Evolutionary conservation across 345 rosid species (phyloP).

Genomic region (Passiflora organensis): DNA sequence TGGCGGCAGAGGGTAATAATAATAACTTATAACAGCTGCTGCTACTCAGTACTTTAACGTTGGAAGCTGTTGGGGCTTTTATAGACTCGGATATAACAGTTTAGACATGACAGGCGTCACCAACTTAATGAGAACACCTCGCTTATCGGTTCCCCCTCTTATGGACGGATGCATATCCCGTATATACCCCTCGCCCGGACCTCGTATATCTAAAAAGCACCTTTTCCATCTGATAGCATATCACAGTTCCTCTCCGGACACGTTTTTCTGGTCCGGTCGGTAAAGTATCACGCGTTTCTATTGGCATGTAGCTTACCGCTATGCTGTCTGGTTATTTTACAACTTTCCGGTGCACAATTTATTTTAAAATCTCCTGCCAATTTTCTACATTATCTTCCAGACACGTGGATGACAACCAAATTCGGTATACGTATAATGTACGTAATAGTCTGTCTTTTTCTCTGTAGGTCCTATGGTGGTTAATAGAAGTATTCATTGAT

Average conservation of each 20-base stretch:
- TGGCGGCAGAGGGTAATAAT: conserved; percentile 14
- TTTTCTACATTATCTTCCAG: too few relatives aligned
- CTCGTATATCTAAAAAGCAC: too few relatives aligned
- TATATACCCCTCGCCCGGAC: not conserved
- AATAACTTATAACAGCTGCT: not conserved
- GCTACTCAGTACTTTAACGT: not conserved
- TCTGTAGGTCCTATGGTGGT: too few relatives aligned
- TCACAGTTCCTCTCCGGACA: not conserved
- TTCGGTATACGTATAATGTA: too few relatives aligned
- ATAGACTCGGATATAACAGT: conserved; percentile 7
- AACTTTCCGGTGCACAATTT: too few relatives aligned
- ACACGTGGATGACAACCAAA: too few relatives aligned
- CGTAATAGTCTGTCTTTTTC: too few relatives aligned
- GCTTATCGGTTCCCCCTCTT: not conserved
- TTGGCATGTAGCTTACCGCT: not conserved
- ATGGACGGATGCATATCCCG: too few relatives aligned
- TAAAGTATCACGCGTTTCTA: not conserved
- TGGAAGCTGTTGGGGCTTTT: conserved; percentile 11
- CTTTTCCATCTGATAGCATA: not conserved
- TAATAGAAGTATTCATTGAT: too few relatives aligned
- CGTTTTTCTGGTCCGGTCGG: not conserved
- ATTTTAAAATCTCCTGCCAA: too few relatives aligned
- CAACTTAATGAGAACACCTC: conserved; percentile 23
- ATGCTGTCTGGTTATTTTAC: too few relatives aligned
- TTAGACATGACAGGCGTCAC: conserved; percentile 30